A percentile compares a stretch with the other conserved stretches of the same genome.
These are phyloP conservation scores for Amphichorda felina DNA, from an alignment of 2,329 filamentous ascomycete species.

Conservation along the genomic window DNA sequence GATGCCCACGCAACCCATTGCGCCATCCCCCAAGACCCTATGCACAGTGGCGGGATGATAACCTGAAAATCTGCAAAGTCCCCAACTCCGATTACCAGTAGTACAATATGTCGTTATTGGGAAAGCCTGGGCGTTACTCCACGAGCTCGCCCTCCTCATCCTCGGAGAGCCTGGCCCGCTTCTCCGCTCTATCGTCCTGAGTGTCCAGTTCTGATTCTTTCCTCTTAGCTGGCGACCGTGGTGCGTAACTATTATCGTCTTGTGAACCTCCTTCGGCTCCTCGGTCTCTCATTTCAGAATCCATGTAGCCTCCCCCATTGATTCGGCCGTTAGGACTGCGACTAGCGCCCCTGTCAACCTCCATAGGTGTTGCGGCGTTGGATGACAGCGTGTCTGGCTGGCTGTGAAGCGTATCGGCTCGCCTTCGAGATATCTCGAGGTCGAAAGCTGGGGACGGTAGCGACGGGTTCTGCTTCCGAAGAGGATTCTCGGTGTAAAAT, in stretches of 20 bases:
- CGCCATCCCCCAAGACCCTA: too few relatives aligned
- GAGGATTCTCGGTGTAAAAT: conserved; percentile 53
- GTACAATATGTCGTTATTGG: too few relatives aligned
- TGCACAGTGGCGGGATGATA: too few relatives aligned
- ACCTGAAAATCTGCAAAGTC: too few relatives aligned
- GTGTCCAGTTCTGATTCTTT: conserved; percentile 25
- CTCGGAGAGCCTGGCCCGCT: conserved; percentile 31
- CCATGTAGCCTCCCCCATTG: conserved; percentile 25
- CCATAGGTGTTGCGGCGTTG: conserved; percentile 34
- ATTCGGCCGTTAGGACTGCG: conserved; percentile 26
- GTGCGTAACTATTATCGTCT: conserved; percentile 18
- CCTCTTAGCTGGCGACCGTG: conserved; percentile 27
- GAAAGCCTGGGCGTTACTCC: conserved; percentile 14
- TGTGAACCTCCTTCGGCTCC: conserved; percentile 8
- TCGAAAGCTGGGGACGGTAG: conserved; percentile 41
- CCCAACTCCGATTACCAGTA: too few relatives aligned
- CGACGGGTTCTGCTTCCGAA: conserved; percentile 43
- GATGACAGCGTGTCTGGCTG: conserved; percentile 33
- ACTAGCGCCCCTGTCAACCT: conserved; percentile 25
- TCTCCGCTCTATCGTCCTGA: conserved; percentile 23
- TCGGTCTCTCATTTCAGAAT: conserved; percentile 13
- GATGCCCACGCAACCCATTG: too few relatives aligned
- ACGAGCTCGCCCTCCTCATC: conserved; percentile 37
- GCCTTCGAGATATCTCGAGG: conserved; percentile 42
- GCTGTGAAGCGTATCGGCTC: conserved; percentile 28